These are phyloP conservation scores for Globisporangium camurandrum DNA, from an alignment of 352 stramenopile species.

Conservation along the genomic window DNA sequence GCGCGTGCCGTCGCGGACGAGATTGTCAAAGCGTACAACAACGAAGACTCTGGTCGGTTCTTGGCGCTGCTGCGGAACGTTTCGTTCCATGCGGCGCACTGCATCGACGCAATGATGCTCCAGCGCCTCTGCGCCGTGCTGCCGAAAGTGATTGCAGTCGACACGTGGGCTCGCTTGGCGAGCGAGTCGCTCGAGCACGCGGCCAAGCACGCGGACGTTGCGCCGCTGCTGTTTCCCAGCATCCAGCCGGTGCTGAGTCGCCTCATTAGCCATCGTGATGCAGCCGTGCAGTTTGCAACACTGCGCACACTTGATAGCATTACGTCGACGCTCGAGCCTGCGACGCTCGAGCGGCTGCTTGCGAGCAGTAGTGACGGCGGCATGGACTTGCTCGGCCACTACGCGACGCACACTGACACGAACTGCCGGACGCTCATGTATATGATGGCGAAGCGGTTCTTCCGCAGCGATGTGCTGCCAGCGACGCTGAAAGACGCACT, in stretches of 20 bases:
- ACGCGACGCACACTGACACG: constrained; percentile 25
- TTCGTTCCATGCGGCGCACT: constrained; percentile 39
- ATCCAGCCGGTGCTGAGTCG: constrained; percentile 34
- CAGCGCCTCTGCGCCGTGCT: constrained; percentile 62
- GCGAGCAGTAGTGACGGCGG: constrained; percentile 20
- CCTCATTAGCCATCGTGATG: constrained; percentile 46
- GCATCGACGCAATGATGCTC: constrained; percentile 67
- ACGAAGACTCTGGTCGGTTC: constrained; percentile 64
- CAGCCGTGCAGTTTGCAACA: constrained; percentile 32
- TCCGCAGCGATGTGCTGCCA: constrained; percentile 16
- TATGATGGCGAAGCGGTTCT: constrained; percentile 27
- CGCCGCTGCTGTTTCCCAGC: constrained; percentile 38
- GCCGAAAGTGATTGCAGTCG: constrained; percentile 42
- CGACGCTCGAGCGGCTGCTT: constrained; percentile 22
- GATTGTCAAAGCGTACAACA: constrained; percentile 41
- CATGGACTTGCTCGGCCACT: constrained; percentile 30
- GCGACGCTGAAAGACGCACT: constrained; percentile 16
- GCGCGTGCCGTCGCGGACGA: constrained; percentile 29
- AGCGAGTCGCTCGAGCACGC: constrained; percentile 37
- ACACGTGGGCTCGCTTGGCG: constrained; percentile 48
- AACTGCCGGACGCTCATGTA: constrained; percentile 34
- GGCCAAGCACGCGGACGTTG: constrained; percentile 26
- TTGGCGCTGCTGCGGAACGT: constrained; percentile 52
- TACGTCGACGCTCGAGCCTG: constrained; percentile 20
- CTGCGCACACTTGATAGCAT: constrained; percentile 37